Evolutionary conservation across 495 filamentous ascomycete genomes (phyloP).

Genomic region (Aspergillus baeticus): DNA sequence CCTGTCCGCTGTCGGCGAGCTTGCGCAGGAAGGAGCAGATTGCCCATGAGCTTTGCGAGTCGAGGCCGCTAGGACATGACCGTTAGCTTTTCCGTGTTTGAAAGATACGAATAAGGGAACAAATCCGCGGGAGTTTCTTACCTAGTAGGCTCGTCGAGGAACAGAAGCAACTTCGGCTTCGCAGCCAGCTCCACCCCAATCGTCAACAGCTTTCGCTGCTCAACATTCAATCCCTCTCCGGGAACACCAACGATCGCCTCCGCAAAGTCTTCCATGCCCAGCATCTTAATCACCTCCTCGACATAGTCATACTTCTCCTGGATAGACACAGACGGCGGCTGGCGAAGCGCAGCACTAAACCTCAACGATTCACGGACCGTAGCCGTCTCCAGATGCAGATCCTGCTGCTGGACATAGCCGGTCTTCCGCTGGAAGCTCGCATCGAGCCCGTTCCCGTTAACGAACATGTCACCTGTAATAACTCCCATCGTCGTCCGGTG

Average conservation of each 20-base stretch:
- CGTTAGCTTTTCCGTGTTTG: neutral
- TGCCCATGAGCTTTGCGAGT: constrained; percentile 83
- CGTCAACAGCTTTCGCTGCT: constrained; percentile 86
- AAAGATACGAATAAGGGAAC: too few relatives aligned
- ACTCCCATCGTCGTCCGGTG: constrained; percentile 51
- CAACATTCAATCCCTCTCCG: constrained; percentile 75
- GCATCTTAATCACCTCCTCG: constrained; percentile 51
- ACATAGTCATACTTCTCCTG: constrained; percentile 50
- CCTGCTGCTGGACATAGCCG: constrained; percentile 91
- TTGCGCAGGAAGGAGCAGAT: constrained; percentile 82
- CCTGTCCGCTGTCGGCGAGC: constrained; percentile 80
- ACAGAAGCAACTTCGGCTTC: constrained; percentile 83
- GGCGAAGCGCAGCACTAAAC: constrained; percentile 82
- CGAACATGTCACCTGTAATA: constrained; percentile 53
- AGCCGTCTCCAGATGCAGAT: constrained; percentile 77
- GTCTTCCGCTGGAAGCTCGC: constrained; percentile 85
- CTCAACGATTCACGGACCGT: constrained; percentile 83
- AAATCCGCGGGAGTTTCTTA: too few relatives aligned
- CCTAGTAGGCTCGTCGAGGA: constrained; percentile 82
- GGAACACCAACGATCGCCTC: constrained; percentile 44
- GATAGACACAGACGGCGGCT: constrained; percentile 54
- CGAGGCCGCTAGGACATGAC: constrained; percentile 66
- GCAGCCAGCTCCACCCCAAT: constrained; percentile 94
- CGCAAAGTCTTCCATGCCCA: constrained; percentile 47
- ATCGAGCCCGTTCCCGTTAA: constrained; percentile 58